These are phyloP conservation scores for Tetraselmis chui DNA, from an alignment of 139 green algal species.

Conservation along the genomic window DNA sequence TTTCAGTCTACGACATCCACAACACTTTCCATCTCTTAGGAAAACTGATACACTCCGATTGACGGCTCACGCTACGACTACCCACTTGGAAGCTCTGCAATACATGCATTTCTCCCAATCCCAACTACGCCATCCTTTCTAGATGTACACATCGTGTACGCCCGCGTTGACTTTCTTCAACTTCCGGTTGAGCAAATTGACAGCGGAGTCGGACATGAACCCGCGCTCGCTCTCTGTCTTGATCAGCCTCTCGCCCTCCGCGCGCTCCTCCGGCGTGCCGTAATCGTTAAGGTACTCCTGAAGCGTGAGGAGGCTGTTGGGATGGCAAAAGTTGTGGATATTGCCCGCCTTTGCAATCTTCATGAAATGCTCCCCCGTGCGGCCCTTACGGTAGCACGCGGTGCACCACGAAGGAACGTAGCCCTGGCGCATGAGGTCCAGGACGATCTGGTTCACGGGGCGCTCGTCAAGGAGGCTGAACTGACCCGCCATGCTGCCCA, in stretches of 20 bases:
- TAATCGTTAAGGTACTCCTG: constrained; percentile 66
- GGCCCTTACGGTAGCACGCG: constrained; percentile 66
- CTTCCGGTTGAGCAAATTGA: constrained; percentile 42
- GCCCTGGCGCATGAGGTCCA: constrained; percentile 52
- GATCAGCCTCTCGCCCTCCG: constrained; percentile 38
- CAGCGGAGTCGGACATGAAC: constrained; percentile 26
- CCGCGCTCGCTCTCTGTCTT: constrained; percentile 28
- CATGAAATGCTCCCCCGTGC: constrained; percentile 68
- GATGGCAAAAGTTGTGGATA: constrained; percentile 76
- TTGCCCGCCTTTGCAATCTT: constrained; percentile 67
- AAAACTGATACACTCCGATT: no score
- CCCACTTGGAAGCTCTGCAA: no score
- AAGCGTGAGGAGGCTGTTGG: constrained; percentile 61
- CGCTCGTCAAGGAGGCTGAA: constrained; percentile 52
- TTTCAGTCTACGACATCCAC: no score
- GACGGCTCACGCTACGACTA: no score
- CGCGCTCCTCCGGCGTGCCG: constrained; percentile 35
- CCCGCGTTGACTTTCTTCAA: constrained; percentile 53
- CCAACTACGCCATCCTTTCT: no score
- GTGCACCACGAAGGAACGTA: constrained; percentile 70
- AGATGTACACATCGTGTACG: constrained; percentile 63
- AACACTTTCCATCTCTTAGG: no score
- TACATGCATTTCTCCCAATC: no score
- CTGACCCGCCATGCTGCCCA: constrained; percentile 50
- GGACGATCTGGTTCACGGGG: constrained; percentile 32